Conservation (phyloP, 2,329 filamentous ascomycete genomes). For the Chrysoporthe austroafricana region DNA sequence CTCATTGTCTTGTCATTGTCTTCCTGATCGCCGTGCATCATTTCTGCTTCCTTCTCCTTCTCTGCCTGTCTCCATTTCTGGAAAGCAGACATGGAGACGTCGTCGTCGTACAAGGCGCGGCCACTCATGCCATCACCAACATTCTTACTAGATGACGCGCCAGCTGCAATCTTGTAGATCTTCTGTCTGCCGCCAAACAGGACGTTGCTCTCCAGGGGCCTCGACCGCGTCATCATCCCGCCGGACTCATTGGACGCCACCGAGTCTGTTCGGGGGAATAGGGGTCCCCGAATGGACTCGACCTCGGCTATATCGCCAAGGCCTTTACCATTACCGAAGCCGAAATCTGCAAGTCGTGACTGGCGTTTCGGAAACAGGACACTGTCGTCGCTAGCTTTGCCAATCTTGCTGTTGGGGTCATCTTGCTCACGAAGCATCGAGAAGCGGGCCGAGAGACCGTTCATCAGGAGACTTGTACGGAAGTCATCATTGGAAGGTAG, state of each 20-base stretch:
- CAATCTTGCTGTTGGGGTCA: constrained; percentile 84
- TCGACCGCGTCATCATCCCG: constrained; percentile 82
- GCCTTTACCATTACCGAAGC: constrained; percentile 52
- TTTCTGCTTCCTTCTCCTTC: constrained; percentile 47
- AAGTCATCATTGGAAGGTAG: constrained; percentile 88
- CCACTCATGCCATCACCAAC: constrained; percentile 59
- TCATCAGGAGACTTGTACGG: constrained; percentile 94
- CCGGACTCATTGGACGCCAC: constrained; percentile 70
- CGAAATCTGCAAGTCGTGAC: constrained; percentile 76
- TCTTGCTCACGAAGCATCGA: constrained; percentile 97
- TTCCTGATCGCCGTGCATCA: constrained; percentile 46
- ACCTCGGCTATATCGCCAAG: constrained; percentile 90
- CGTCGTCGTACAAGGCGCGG: constrained; percentile 81
- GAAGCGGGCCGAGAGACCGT: constrained; percentile 89
- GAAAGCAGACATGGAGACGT: constrained; percentile 81
- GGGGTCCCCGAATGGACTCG: constrained; percentile 71
- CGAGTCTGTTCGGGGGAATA: constrained; percentile 65
- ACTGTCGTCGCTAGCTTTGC: constrained; percentile 94
- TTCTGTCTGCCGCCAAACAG: constrained; percentile 96
- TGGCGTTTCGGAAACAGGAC: constrained; percentile 82
- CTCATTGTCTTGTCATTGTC: constrained; percentile 41
- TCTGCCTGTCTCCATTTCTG: constrained; percentile 72
- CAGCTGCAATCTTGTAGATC: constrained; percentile 80
- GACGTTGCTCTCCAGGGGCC: constrained; percentile 87
- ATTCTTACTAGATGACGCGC: constrained; percentile 48